phyloP scores from a whole-genome alignment of 2,329 filamentous ascomycete species.

The Pyrenochaeta sp. region DNA sequence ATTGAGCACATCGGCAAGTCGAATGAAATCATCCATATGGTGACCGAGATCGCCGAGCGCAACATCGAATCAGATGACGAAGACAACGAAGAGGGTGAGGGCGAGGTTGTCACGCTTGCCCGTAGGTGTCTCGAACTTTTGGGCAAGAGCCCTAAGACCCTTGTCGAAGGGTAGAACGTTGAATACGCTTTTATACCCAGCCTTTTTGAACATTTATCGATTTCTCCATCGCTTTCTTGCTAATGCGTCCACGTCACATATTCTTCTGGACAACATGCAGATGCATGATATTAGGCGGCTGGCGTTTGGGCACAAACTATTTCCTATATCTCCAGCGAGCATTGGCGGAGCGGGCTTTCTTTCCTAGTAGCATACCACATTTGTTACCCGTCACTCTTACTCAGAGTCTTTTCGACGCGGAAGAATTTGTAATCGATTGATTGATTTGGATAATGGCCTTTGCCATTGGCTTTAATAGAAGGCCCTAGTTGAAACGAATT shows the following conservation, averaged over 20 bases:
- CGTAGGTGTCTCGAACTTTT: slow-evolving; percentile 88
- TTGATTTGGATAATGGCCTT: slow-evolving; percentile 19
- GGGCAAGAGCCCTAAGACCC: slow-evolving; percentile 78
- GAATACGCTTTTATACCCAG: slow-evolving; percentile 32
- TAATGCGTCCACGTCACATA: slow-evolving; percentile 35
- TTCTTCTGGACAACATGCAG: slow-evolving; percentile 13
- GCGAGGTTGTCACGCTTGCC: slow-evolving; percentile 90
- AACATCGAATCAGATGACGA: slow-evolving; percentile 88
- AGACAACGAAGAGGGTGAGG: slow-evolving; percentile 87
- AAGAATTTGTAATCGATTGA: slow-evolving; percentile 38
- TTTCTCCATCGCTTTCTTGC: slow-evolving; percentile 33
- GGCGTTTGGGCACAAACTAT: slow-evolving; percentile 44
- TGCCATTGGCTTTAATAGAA: neutral
- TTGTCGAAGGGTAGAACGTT: slow-evolving; percentile 75
- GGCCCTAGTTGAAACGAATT: slow-evolving; percentile 13
- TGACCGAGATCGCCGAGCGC: slow-evolving; percentile 88
- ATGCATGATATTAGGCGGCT: slow-evolving; percentile 28
- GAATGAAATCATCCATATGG: slow-evolving; percentile 90
- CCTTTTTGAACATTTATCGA: slow-evolving; percentile 27
- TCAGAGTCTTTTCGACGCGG: slow-evolving; percentile 11
- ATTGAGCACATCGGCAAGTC: slow-evolving; percentile 88
- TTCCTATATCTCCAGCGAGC: slow-evolving; percentile 50
- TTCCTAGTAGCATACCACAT: slow-evolving; percentile 45
- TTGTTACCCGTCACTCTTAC: slow-evolving; percentile 28
- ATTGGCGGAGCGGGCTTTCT: slow-evolving; percentile 48